A percentile compares a stretch with the other conserved stretches of the same genome.
These are phyloP conservation scores for Apiospora saccharicola DNA, from an alignment of 2,329 filamentous ascomycete species.

Conservation along the genomic window DNA sequence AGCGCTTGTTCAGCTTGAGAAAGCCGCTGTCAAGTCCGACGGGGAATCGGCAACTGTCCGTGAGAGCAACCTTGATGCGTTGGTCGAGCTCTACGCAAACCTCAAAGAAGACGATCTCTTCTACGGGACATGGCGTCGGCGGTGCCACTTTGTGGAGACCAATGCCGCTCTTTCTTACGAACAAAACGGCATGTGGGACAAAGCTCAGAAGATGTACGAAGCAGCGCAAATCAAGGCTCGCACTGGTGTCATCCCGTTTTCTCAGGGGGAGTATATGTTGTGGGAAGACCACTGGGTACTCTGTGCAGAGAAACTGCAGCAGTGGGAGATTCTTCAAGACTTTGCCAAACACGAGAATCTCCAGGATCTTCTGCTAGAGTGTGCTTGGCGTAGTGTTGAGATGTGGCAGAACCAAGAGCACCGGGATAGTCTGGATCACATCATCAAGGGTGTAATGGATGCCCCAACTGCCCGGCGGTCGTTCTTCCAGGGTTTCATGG, in stretches of 20 bases:
- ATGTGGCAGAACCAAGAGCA: conserved; percentile 90
- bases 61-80: conserved; percentile 93
- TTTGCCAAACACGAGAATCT: conserved; percentile 99
- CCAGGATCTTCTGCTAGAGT: conserved; percentile 93
- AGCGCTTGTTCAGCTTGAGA: conserved; percentile 88
- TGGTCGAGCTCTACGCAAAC: conserved; percentile 91
- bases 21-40: conserved; percentile 82
- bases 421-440: conserved; percentile 86
- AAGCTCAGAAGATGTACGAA: conserved; percentile 96
- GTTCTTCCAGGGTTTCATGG: conserved; percentile 99
- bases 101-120: conserved; percentile 97
- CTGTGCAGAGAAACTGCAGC: conserved; percentile 96
- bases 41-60: conserved; percentile 84
- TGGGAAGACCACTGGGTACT: conserved; percentile 99
- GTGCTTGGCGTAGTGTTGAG: conserved; percentile 94
- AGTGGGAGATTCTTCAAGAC: conserved; percentile 97
- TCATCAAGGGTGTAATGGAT: conserved; percentile 98
- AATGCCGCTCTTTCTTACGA: conserved; percentile 98
- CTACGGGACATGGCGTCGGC: conserved; percentile 94
- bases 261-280: conserved; percentile 95
- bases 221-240: conserved; percentile 96
- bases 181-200: conserved; percentile 99
- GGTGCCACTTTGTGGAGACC: conserved; percentile 96
- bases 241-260: conserved; percentile 95
- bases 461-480: conserved; percentile 91